Evolutionary conservation across 139 green algal genomes (phyloP).

Genomic region (Medakamo hakoo): DNA sequence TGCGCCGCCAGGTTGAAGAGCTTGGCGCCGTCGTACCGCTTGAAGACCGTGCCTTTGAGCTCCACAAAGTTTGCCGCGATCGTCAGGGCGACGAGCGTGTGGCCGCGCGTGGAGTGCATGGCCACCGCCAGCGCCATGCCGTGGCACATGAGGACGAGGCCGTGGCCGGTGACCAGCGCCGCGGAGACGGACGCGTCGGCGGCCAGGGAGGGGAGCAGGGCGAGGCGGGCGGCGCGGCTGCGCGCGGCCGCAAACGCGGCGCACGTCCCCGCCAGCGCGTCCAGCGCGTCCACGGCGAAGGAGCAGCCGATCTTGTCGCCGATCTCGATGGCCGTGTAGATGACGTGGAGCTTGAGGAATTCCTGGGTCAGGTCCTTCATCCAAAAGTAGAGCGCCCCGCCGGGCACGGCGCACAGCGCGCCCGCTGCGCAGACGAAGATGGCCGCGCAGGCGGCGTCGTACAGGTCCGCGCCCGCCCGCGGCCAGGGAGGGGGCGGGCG

Average conservation of each 20-base stretch:
- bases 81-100: slow-evolving; percentile 62
- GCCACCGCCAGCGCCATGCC: slow-evolving; percentile 60
- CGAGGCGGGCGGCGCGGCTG: neutral
- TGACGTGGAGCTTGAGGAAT: slow-evolving; percentile 76
- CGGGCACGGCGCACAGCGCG: slow-evolving; percentile 42
- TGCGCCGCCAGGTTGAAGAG: slow-evolving; percentile 44
- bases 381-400: slow-evolving; percentile 75
- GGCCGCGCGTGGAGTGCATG: slow-evolving; percentile 52
- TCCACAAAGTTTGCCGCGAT: slow-evolving; percentile 84
- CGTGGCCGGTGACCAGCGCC: slow-evolving; percentile 14
- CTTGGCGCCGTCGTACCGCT: slow-evolving; percentile 44
- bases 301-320: slow-evolving; percentile 63
- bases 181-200: slow-evolving; percentile 9
- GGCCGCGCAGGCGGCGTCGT: slow-evolving; percentile 52
- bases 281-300: slow-evolving; percentile 66
- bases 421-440: slow-evolving; percentile 36
- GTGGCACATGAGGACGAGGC: slow-evolving; percentile 23
- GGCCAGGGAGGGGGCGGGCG: slow-evolving; percentile 1
- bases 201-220: slow-evolving; percentile 3
- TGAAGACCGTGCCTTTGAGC: slow-evolving; percentile 69
- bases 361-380: slow-evolving; percentile 55
- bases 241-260: slow-evolving; percentile 16
- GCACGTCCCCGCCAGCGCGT: slow-evolving; percentile 60
- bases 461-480: slow-evolving; percentile 27
- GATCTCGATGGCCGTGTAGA: slow-evolving; percentile 70